These are phyloP conservation scores for Neurospora tetrasperma DNA, from an alignment of 495 filamentous ascomycete genomes.

Conservation along the genomic window DNA sequence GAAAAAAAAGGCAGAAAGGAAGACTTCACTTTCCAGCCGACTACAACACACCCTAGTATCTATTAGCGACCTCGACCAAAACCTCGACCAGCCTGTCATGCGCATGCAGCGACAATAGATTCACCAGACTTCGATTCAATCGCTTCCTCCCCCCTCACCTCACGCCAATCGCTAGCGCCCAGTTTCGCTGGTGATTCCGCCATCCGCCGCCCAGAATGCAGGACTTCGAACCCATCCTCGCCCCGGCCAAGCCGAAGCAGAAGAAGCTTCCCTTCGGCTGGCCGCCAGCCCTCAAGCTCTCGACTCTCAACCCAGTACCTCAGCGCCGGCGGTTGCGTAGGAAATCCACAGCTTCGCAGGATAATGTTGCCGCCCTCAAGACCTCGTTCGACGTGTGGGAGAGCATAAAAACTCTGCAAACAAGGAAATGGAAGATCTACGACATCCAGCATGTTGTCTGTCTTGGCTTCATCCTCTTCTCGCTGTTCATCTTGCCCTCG, in stretches of 20 bases:
- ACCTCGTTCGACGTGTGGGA: slow-evolving; percentile 70
- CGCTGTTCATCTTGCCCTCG: slow-evolving; percentile 64
- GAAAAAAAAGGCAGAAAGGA: background rate
- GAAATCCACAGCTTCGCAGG: slow-evolving; percentile 50
- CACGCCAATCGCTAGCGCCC: background rate
- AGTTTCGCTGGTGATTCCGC: background rate
- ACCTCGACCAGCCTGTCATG: slow-evolving; percentile 7
- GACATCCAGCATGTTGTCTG: slow-evolving; percentile 79
- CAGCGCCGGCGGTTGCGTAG: slow-evolving; percentile 62
- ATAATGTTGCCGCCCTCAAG: slow-evolving; percentile 57
- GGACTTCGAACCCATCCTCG: slow-evolving; percentile 17
- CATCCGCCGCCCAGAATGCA: slow-evolving; percentile 11
- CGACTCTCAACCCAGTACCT: slow-evolving; percentile 45
- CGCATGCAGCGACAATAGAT: slow-evolving; percentile 19
- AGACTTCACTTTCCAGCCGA: background rate
- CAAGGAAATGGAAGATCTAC: slow-evolving; percentile 72
- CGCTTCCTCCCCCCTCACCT: background rate
- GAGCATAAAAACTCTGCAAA: slow-evolving; percentile 59
- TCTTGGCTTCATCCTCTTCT: slow-evolving; percentile 65
- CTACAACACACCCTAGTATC: background rate
- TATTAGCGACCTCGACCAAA: background rate
- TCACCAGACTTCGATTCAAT: background rate
- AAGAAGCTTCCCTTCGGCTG: slow-evolving; percentile 22
- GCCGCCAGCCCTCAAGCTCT: slow-evolving; percentile 18
- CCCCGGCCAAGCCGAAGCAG: slow-evolving; percentile 16